A percentile compares a stretch with the other conserved stretches of the same genome.
Conservation (phyloP, 768 basidiomycete genomes). For the Boletus rubropictus region DNA sequence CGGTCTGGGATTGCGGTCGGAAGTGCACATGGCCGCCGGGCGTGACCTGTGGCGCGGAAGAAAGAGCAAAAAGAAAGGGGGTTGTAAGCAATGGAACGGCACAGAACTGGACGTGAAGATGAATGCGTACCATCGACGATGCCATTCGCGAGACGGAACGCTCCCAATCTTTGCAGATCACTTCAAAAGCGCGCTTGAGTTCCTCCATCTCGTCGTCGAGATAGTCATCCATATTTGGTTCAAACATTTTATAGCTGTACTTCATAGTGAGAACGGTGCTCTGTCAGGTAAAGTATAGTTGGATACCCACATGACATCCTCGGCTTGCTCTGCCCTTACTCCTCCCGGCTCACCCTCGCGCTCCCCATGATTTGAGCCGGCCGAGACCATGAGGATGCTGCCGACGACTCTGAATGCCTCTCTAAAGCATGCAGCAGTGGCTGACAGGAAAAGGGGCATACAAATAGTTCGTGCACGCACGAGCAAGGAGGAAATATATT, state of each 20-base stretch:
- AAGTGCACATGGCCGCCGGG: not conserved
- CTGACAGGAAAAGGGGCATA: slow-evolving; percentile 68
- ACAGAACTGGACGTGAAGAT: not conserved
- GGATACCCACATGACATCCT: slow-evolving; percentile 74
- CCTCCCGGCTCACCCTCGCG: slow-evolving; percentile 7
- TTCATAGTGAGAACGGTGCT: not conserved
- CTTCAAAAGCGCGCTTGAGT: slow-evolving; percentile 67
- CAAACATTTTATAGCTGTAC: slow-evolving; percentile 86
- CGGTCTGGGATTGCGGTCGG: not conserved
- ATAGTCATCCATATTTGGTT: slow-evolving; percentile 95
- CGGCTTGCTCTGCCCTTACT: slow-evolving; percentile 51
- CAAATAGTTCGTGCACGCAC: slow-evolving; percentile 72
- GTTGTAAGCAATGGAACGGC: not conserved
- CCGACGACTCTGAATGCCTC: slow-evolving; percentile 88
- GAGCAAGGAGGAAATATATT: slow-evolving; percentile 78
- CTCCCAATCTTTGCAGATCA: slow-evolving; percentile 78
- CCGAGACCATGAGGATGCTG: slow-evolving; percentile 54
- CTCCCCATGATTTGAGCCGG: slow-evolving; percentile 2
- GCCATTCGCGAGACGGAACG: slow-evolving; percentile 32
- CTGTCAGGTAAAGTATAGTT: slow-evolving; percentile 1
- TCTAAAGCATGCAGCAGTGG: slow-evolving; percentile 83
- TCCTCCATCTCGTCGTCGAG: slow-evolving; percentile 89
- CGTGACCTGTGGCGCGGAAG: slow-evolving; percentile 4
- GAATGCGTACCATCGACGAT: slow-evolving; percentile 33
- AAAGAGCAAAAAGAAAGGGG: not conserved